Conservation (phyloP, 1,139 yeast species). For the Yamadazyma taylorii region DNA sequence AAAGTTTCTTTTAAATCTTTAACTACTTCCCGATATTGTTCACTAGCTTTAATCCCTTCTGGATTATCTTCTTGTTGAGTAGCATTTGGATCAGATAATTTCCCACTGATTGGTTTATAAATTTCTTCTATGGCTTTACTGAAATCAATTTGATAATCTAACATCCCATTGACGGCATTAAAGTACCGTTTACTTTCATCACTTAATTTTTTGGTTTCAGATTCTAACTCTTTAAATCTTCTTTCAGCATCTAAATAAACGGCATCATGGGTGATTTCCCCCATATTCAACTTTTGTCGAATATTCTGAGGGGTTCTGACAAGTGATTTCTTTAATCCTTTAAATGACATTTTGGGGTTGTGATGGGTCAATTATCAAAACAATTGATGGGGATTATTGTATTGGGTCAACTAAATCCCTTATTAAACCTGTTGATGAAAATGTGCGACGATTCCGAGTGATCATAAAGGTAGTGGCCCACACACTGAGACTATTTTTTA, state of each 20-base stretch:
- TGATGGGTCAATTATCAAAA: neutral
- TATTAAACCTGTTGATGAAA: neutral
- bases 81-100: constrained; percentile 85
- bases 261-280: constrained; percentile 79
- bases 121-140: constrained; percentile 93
- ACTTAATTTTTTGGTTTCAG: constrained; percentile 84
- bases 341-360: constrained; percentile 68
- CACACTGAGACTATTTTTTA: too few relatives aligned
- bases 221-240: constrained; percentile 88
- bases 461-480: neutral
- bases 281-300: constrained; percentile 82
- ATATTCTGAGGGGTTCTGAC: constrained; percentile 82
- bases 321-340: constrained; percentile 86
- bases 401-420: too few relatives aligned
- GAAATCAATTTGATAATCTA: constrained; percentile 89
- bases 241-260: constrained; percentile 95
- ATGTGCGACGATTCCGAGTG: neutral
- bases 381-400: too few relatives aligned
- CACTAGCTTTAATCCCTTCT: constrained; percentile 92
- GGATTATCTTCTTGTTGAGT: constrained; percentile 90
- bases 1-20: constrained; percentile 80
- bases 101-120: constrained; percentile 93
- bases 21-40: constrained; percentile 85
- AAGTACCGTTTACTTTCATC: constrained; percentile 90
- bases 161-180: constrained; percentile 89